phyloP scores from a whole-genome alignment of 345 rosid genomes.

The Sisymbrium altissimum region DNA sequence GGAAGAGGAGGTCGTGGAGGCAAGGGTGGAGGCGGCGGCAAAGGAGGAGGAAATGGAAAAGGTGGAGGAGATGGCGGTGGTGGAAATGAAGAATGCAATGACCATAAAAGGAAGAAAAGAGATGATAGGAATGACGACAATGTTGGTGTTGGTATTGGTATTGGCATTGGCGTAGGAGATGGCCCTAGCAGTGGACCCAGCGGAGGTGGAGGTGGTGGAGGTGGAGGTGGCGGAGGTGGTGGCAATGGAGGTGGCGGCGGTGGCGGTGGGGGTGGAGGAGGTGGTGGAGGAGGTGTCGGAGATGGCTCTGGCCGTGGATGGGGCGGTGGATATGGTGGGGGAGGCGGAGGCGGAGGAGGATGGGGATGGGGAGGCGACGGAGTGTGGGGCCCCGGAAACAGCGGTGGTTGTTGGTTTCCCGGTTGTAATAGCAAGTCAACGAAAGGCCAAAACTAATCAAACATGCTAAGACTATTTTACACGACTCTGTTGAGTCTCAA shows the following conservation, averaged over 20 bases:
- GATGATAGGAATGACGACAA: background rate
- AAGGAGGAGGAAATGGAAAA: background rate
- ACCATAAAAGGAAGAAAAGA: slow-evolving; percentile 21
- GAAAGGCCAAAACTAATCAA: slow-evolving; percentile 19
- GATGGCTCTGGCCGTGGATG: slow-evolving; percentile 11
- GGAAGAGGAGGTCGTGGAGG: slow-evolving; percentile 18
- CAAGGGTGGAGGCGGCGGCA: background rate
- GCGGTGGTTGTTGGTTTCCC: slow-evolving; percentile 33
- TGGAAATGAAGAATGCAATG: slow-evolving; percentile 28
- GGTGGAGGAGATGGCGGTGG: background rate
- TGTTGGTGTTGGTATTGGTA: slow-evolving; percentile 10
- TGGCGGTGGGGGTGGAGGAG: background rate
- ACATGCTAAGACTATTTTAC: background rate
- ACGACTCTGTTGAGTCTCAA: background rate
- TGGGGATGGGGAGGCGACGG: slow-evolving; percentile 23
- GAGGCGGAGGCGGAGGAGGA: slow-evolving; percentile 27
- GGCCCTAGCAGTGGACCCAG: slow-evolving; percentile 12
- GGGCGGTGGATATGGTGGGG: slow-evolving; percentile 16
- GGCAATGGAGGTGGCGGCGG: background rate
- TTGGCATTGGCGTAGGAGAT: slow-evolving; percentile 27
- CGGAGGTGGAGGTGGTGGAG: slow-evolving; percentile 8
- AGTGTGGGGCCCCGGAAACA: slow-evolving; percentile 15
- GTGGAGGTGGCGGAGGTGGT: background rate
- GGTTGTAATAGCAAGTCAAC: slow-evolving; percentile 27
- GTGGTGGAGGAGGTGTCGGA: background rate